Evolutionary conservation across 2,329 filamentous ascomycete genomes (phyloP).

Genomic region (Diaporthe sp.): DNA sequence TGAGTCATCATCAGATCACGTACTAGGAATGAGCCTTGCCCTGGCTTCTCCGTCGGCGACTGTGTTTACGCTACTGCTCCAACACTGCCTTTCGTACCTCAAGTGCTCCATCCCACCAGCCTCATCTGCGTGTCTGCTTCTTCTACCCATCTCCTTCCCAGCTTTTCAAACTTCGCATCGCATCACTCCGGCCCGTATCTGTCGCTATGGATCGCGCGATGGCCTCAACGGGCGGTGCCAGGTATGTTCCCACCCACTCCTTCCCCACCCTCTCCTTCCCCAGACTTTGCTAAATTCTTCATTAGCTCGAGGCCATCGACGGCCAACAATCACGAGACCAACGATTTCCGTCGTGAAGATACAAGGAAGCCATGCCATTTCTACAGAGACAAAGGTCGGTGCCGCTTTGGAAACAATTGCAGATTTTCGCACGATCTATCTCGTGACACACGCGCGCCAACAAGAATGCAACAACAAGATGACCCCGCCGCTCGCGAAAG

Average conservation of each 20-base stretch:
- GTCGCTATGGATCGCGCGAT: not conserved
- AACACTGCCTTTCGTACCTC: not conserved
- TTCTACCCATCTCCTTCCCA: not conserved
- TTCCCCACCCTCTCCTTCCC: no score
- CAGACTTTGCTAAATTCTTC: not conserved
- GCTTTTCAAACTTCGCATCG: not conserved
- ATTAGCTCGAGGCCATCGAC: not conserved
- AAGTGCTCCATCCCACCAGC: not conserved
- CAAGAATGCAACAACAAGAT: not conserved
- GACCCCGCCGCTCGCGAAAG: not conserved
- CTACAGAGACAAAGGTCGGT: not conserved
- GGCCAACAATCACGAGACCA: not conserved
- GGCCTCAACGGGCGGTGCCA: not conserved
- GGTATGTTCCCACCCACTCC: not conserved
- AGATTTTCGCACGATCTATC: not conserved
- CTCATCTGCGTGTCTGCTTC: not conserved
- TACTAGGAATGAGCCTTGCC: not conserved
- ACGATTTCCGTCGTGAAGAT: not conserved
- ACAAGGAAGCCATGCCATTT: not conserved
- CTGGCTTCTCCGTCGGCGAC: not conserved
- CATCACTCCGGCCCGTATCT: no score
- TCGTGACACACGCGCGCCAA: no score
- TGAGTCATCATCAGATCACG: accelerated
- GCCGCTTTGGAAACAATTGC: not conserved
- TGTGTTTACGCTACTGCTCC: not conserved